Conservation (phyloP, 2,329 filamentous ascomycete genomes). For the Colletotrichum echinochloae region DNA sequence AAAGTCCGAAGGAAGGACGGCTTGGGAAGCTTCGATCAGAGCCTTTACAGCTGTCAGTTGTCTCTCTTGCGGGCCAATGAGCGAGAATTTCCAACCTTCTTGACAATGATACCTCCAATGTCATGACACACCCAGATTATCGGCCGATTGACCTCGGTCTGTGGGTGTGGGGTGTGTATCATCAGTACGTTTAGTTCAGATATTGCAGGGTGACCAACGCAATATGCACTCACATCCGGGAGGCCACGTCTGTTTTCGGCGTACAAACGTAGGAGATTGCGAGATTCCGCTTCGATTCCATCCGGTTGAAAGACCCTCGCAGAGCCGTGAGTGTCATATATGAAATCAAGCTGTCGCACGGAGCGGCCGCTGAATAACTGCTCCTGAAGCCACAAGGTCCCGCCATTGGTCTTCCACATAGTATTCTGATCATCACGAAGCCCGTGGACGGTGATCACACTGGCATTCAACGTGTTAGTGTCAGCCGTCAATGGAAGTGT, state of each 20-base stretch:
- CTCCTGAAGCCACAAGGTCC: not conserved
- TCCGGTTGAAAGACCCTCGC: not conserved
- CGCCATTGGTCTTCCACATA: not conserved
- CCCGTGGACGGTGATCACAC: not conserved
- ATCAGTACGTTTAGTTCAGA: not conserved
- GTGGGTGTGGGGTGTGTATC: no score
- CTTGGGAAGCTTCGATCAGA: not conserved
- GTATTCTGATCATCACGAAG: not conserved
- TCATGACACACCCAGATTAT: constrained; percentile 1
- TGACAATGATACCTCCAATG: not conserved
- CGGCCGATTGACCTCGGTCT: not conserved
- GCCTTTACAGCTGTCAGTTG: not conserved
- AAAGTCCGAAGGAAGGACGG: not conserved
- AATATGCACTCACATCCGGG: not conserved
- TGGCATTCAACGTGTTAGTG: not conserved
- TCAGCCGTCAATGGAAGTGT: not conserved
- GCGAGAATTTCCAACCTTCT: not conserved
- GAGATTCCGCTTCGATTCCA: not conserved
- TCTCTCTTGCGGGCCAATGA: not conserved
- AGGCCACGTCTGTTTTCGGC: not conserved
- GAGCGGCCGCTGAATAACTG: not conserved
- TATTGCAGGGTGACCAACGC: not conserved
- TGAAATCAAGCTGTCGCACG: not conserved
- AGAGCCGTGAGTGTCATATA: not conserved
- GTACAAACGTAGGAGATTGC: not conserved